A percentile compares a stretch with the other conserved stretches of the same genome.
Conservation (phyloP, 1,139 yeast genomes). For the Kodamaea suecica region DNA sequence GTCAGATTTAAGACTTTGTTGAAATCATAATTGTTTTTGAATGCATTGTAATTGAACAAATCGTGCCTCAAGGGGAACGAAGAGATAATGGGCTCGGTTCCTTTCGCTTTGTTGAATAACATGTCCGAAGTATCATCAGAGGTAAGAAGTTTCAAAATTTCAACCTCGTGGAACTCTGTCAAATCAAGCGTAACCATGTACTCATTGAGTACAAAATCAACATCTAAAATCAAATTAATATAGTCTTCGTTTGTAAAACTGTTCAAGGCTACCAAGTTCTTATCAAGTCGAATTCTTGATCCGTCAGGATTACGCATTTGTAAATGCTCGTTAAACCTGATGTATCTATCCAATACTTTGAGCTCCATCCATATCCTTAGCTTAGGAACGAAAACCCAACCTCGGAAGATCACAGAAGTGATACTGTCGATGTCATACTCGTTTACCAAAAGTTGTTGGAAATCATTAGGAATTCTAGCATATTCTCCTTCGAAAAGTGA, state of each 20-base stretch:
- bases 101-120: conserved; percentile 14
- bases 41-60: conserved; percentile 15
- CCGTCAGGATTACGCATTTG: conserved; percentile 1
- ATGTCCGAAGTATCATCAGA: conserved; percentile 17
- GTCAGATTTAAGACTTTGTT: conserved; percentile 2
- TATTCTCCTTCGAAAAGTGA: conserved; percentile 34
- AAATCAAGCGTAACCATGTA: conserved; percentile 28
- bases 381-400: conserved; percentile 18
- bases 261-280: conserved; percentile 2
- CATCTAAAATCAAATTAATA: conserved; percentile 21
- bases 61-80: conserved; percentile 28
- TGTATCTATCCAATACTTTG: conserved; percentile 18
- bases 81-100: conserved; percentile 7
- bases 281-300: conserved; percentile 1
- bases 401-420: conserved; percentile 10
- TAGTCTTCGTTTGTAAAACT: conserved; percentile 30
- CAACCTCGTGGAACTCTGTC: conserved; percentile 32
- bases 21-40: conserved; percentile 8
- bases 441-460: conserved; percentile 22
- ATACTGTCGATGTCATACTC: conserved; percentile 30
- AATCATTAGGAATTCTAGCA: conserved; percentile 32
- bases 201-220: conserved; percentile 26
- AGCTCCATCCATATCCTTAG: conserved; percentile 31
- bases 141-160: conserved; percentile 20
- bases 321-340: conserved; percentile 11